Percentiles rank a stretch among this genome's conserved stretches.
Conservation (phyloP, 2,329 filamentous ascomycete species). For the Cercospora sp. region DNA sequence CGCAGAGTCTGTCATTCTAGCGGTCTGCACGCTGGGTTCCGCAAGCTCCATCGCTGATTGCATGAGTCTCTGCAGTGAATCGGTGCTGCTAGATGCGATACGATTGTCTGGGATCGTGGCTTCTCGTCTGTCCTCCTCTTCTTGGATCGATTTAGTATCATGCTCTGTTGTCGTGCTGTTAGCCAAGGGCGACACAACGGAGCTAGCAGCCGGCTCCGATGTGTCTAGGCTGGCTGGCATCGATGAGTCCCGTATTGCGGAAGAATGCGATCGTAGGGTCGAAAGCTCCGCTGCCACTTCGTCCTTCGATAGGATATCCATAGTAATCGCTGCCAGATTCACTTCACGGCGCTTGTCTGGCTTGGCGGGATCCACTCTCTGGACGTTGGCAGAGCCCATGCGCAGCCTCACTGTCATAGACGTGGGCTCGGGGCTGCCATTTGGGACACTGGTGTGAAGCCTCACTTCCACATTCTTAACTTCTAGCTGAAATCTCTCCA, state of each 20-base stretch:
- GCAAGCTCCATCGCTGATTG: slow-evolving; percentile 15
- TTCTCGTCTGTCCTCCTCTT: not conserved
- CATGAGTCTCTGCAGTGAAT: slow-evolving; percentile 3
- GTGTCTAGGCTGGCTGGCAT: not conserved
- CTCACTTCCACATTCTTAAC: slow-evolving; percentile 67
- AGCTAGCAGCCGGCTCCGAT: not conserved
- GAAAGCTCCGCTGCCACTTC: slow-evolving; percentile 29
- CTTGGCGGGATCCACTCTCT: not conserved
- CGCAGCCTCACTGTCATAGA: slow-evolving; percentile 65
- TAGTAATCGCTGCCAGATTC: slow-evolving; percentile 30
- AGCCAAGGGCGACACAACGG: not conserved
- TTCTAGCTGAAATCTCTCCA: slow-evolving; percentile 68
- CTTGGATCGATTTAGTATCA: slow-evolving; percentile 3
- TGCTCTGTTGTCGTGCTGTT: not conserved
- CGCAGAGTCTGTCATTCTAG: not conserved
- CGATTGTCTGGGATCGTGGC: not conserved
- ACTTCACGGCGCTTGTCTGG: slow-evolving; percentile 17
- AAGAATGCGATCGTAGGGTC: slow-evolving; percentile 19
- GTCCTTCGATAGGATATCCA: slow-evolving; percentile 34
- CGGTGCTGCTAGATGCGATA: slow-evolving; percentile 3
- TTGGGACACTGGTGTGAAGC: slow-evolving; percentile 59
- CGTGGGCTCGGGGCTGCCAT: slow-evolving; percentile 27
- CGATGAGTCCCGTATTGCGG: slow-evolving; percentile 1
- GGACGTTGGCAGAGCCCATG: slow-evolving; percentile 56
- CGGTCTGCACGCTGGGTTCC: not conserved